A percentile compares a stretch with the other conserved stretches of the same genome.
Conservation (phyloP, 1,139 yeast species). For the Protomyces gravidus region DNA sequence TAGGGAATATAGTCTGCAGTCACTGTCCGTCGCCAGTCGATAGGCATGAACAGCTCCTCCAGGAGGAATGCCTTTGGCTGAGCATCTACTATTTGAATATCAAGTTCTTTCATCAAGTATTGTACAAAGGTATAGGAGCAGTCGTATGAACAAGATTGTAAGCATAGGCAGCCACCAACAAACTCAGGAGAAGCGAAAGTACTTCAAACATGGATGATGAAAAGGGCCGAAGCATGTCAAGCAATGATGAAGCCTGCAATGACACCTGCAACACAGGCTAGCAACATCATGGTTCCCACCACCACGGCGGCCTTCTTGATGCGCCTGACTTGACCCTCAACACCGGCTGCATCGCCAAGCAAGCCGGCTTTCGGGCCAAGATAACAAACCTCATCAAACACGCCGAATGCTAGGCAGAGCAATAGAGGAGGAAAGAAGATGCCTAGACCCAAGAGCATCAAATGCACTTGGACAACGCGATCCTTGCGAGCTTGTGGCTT, state of each 20-base stretch:
- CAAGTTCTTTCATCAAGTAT: too few relatives aligned
- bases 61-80: conserved; percentile 28
- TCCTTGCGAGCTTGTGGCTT: not conserved
- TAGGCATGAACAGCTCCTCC: conserved; percentile 41
- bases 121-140: too few relatives aligned
- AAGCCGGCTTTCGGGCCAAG: not conserved
- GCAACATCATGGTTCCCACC: not conserved
- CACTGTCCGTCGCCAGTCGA: conserved; percentile 44
- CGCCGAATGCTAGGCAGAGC: conserved; percentile 13
- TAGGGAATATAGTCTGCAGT: conserved; percentile 41
- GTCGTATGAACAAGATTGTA: too few relatives aligned
- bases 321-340: conserved; percentile 6
- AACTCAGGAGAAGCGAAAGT: too few relatives aligned
- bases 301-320: conserved; percentile 9
- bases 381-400: conserved; percentile 8
- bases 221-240: not conserved
- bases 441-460: conserved; percentile 4
- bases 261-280: conserved; percentile 7
- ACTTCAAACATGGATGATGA: not conserved
- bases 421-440: conserved; percentile 10
- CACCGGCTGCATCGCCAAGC: not conserved
- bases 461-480: conserved; percentile 3
- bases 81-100: too few relatives aligned
- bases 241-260: conserved; percentile 1
- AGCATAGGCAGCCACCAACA: not conserved